Evolutionary conservation across 495 filamentous ascomycete genomes (phyloP).

Genomic region (Articulospora tetracladia): DNA sequence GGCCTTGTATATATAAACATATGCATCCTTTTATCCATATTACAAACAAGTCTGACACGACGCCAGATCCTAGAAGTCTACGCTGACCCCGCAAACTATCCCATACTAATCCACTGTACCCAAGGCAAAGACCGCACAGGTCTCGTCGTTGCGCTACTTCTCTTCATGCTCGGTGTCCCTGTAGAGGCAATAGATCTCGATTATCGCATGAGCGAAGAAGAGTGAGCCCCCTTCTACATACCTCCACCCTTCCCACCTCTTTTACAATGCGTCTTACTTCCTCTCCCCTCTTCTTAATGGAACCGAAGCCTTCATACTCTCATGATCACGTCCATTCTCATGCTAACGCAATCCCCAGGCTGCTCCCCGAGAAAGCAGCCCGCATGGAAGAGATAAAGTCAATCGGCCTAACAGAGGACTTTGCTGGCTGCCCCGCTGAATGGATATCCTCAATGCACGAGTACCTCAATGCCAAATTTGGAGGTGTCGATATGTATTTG

Average conservation of each 20-base stretch:
- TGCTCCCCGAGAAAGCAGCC: conserved; percentile 55
- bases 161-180: conserved; percentile 56
- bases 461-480: conserved; percentile 22
- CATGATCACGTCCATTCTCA: neutral
- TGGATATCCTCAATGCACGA: conserved; percentile 28
- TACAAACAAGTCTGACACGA: no score
- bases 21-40: neutral
- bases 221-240: conserved; percentile 22
- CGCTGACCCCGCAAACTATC: conserved; percentile 45
- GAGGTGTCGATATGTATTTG: conserved; percentile 18
- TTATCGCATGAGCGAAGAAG: conserved; percentile 56
- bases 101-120: conserved; percentile 73
- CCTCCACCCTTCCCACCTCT: neutral
- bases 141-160: conserved; percentile 58
- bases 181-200: conserved; percentile 56
- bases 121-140: conserved; percentile 89
- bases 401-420: conserved; percentile 66
- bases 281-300: neutral
- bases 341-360: conserved; percentile 6
- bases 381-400: conserved; percentile 63
- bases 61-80: conserved; percentile 20
- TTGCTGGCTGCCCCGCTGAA: conserved; percentile 55
- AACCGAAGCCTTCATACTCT: neutral
- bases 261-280: neutral
- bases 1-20: no score